phyloP scores from a whole-genome alignment of 805 yeast genomes.

The Isabelozyma heimii region DNA sequence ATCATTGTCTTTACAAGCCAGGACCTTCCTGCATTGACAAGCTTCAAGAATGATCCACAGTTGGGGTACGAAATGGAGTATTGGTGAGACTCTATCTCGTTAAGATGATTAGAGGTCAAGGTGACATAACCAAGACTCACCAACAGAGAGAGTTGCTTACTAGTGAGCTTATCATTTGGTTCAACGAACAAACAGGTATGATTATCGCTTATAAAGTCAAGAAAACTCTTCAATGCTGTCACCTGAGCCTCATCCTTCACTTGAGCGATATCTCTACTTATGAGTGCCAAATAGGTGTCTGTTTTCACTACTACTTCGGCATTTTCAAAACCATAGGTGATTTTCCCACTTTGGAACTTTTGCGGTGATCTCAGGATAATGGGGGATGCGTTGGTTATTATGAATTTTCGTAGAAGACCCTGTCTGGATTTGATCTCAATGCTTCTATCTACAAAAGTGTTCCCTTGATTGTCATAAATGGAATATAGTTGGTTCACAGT shows the following conservation, averaged over 20 bases:
- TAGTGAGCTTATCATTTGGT: constrained; percentile 15
- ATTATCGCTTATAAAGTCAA: constrained; percentile 14
- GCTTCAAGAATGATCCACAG: constrained; percentile 46
- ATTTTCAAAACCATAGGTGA: constrained; percentile 43
- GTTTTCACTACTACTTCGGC: constrained; percentile 34
- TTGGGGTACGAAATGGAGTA: constrained; percentile 48
- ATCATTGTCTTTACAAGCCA: constrained; percentile 42
- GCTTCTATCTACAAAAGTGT: constrained; percentile 49
- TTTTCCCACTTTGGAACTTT: constrained; percentile 29
- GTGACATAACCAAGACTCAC: constrained; percentile 44
- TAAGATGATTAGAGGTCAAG: constrained; percentile 42
- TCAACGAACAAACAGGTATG: constrained; percentile 28
- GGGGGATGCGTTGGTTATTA: constrained; percentile 44
- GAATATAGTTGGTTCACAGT: constrained; percentile 50
- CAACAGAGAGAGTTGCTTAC: constrained; percentile 27
- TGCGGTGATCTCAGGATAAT: constrained; percentile 37
- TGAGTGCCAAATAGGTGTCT: constrained; percentile 17
- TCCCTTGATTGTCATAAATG: constrained; percentile 40
- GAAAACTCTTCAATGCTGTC: constrained; percentile 18
- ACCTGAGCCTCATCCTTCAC: constrained; percentile 8
- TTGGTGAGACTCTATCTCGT: constrained; percentile 36
- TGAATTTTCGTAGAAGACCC: constrained; percentile 37
- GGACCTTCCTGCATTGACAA: constrained; percentile 42
- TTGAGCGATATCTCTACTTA: constrained; percentile 9
- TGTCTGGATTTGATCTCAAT: constrained; percentile 35